A percentile compares a stretch with the other conserved stretches of the same genome.
Conservation (phyloP, 2,329 filamentous ascomycete genomes). For the Pseudogymnoascus sp. region DNA sequence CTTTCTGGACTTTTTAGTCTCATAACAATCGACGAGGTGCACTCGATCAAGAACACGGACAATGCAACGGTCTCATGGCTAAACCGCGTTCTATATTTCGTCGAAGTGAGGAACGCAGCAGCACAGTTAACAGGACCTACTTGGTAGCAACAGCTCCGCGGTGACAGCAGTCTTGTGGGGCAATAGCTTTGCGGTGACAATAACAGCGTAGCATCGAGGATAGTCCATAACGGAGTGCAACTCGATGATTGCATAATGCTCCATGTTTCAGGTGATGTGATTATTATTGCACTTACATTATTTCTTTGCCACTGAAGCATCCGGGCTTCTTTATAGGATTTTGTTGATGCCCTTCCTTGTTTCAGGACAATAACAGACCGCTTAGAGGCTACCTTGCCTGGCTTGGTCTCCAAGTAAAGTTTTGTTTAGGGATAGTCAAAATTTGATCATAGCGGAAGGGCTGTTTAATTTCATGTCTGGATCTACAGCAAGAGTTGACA, state of each 20-base stretch:
- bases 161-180: background rate
- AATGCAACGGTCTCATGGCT: too few relatives aligned
- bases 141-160: background rate
- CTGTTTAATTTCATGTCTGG: background rate
- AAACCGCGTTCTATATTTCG: too few relatives aligned
- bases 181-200: background rate
- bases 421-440: background rate
- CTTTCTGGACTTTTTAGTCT: too few relatives aligned
- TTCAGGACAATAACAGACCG: background rate
- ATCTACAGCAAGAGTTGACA: background rate
- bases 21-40: too few relatives aligned
- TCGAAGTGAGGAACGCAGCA: too few relatives aligned
- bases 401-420: background rate
- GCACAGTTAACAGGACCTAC: too few relatives aligned
- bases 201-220: background rate
- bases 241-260: too few relatives aligned
- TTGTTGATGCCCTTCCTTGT: background rate
- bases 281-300: background rate
- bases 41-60: too few relatives aligned
- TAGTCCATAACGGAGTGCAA: too few relatives aligned
- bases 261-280: background rate
- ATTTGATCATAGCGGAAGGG: background rate
- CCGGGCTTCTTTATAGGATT: too few relatives aligned
- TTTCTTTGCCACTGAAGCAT: background rate
- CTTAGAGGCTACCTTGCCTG: background rate